Evolutionary conservation across 169 alveolate species (phyloP), one percentile per base, ranked within the genome.

Genomic region (Fabrea salina): DNA sequence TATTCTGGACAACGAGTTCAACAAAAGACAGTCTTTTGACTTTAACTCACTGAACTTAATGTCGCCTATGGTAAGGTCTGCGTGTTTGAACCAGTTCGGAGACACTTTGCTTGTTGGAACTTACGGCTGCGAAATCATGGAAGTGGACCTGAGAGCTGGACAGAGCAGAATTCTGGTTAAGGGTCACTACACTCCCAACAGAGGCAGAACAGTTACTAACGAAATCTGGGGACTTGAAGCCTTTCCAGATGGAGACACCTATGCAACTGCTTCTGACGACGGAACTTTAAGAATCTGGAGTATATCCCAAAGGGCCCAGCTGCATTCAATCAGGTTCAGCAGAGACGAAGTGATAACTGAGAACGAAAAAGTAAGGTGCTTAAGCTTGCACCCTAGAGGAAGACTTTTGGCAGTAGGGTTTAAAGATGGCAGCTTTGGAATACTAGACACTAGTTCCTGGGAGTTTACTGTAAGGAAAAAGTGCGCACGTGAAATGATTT

Each of bases 191-290:
- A 40, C 88, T 22, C 92, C 91, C 7, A 59, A 78, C 40, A 76
- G 67, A 32, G 66, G 74, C 1, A 61, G 75, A 51, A 76, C 80
- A 19, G 78, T 53, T 0, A 90, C 78, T 7, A 67, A 86, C 76
- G 93, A 90, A 79, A 87, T 87, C 3, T 86, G 95, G 95, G 95
- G 93, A 7, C 33, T 90, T 33, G 40, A 86, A n/a, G 64, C 82
- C 6, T 35, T 64, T 51, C 86, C 86, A 19, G 39, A 57, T 7
- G 78, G 61, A 11, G 64, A 70, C n/a, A 79, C 72, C 3, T 82
- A 79, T 64, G 80, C 70, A 8, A 84, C 90, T 19, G 78, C 75
- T 25, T 75, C 86, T 40, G 93, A 90, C 77, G 95, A 90, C 78
- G 88, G 85, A 0, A 90, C 92, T 33, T 30, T 90, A 53, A 77